These are phyloP conservation scores for Linum lewisii DNA, from an alignment of 345 rosid species.

Conservation along the genomic window DNA sequence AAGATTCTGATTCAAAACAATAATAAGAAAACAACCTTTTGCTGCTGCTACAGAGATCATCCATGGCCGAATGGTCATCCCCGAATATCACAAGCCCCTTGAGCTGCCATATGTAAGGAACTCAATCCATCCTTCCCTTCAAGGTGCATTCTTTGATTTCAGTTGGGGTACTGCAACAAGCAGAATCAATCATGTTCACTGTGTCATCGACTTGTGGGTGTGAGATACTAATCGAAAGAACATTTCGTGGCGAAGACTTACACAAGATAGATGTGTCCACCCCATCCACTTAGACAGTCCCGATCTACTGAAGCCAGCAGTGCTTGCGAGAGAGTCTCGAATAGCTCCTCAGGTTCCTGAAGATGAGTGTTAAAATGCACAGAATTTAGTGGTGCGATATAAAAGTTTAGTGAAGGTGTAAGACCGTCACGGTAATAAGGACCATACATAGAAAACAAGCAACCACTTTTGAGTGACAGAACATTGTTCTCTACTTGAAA, in stretches of 20 bases:
- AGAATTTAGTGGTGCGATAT: not conserved
- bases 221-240: not conserved
- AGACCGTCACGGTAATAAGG: not conserved
- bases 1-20: not conserved
- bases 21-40: too few relatives aligned
- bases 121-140: slow-evolving; percentile 96
- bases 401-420: not conserved
- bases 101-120: not conserved
- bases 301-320: slow-evolving; percentile 81
- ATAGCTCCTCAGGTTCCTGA: slow-evolving; percentile 87
- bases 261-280: slow-evolving; percentile 94
- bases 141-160: slow-evolving; percentile 76
- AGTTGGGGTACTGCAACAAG: slow-evolving; percentile 62
- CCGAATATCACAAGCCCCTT: too few relatives aligned
- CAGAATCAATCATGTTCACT: not conserved
- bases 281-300: slow-evolving; percentile 99
- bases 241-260: slow-evolving; percentile 29
- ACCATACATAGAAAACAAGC: not conserved
- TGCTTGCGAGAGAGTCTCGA: slow-evolving; percentile 86
- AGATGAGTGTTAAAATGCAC: slow-evolving; percentile 7
- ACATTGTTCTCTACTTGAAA: not conserved
- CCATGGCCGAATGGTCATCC: not conserved
- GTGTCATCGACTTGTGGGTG: not conserved
- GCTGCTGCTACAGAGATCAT: not conserved
- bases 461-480: not conserved